Percentiles rank a stretch among this genome's conserved stretches.
phyloP scores from a whole-genome alignment of 495 filamentous ascomycete species.

The Evernia prunastri region DNA sequence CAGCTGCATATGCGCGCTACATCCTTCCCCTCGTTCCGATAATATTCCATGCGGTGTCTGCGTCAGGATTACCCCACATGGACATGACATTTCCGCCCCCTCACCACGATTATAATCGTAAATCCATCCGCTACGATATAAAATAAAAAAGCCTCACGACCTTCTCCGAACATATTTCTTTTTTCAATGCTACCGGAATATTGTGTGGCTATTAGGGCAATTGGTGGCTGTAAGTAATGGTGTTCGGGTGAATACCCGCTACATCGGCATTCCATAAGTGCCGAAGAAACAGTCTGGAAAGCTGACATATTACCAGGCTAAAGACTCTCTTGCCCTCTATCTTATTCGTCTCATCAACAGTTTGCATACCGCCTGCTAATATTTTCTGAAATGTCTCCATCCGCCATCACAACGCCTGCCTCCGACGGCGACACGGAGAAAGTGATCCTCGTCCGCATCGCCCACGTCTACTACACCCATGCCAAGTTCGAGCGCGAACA shows the following conservation, averaged over 20 bases:
- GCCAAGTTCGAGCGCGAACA: conserved; percentile 41
- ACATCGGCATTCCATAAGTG: neutral
- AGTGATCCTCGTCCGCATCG: conserved; percentile 48
- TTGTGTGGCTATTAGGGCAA: no score
- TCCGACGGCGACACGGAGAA: conserved; percentile 23
- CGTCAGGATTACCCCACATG: neutral
- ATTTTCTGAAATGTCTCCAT: neutral
- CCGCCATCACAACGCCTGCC: neutral
- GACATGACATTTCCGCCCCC: neutral
- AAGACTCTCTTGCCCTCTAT: neutral
- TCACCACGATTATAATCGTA: neutral
- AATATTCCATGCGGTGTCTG: no score
- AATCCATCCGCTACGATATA: neutral
- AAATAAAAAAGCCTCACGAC: neutral
- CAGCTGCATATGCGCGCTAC: neutral
- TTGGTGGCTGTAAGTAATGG: neutral
- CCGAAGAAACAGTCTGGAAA: neutral
- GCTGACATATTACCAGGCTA: neutral
- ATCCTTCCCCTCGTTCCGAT: neutral
- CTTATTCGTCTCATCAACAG: neutral
- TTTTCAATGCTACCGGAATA: neutral
- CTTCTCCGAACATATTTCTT: neutral
- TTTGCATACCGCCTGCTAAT: neutral
- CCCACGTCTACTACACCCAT: conserved; percentile 54
- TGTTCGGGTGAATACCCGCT: neutral